These are phyloP conservation scores for Fusarium sp. DNA, from an alignment of 2,329 filamentous ascomycete genomes.

Conservation along the genomic window DNA sequence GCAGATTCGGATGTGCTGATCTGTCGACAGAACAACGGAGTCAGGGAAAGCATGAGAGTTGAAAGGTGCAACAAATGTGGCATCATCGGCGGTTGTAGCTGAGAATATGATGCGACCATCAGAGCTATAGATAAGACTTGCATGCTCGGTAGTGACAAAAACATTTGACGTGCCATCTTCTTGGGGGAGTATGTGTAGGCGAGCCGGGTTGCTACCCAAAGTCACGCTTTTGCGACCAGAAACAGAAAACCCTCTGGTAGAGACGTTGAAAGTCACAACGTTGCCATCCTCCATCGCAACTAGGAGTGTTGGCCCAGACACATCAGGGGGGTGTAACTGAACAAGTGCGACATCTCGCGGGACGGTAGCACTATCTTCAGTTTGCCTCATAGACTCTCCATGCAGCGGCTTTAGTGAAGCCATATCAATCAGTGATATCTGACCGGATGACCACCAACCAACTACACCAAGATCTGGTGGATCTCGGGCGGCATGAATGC, in stretches of 20 bases:
- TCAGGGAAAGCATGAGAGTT: constrained; percentile 83
- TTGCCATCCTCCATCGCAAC: constrained; percentile 93
- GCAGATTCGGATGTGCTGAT: constrained; percentile 80
- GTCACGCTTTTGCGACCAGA: constrained; percentile 83
- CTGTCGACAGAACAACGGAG: constrained; percentile 83
- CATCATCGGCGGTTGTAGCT: constrained; percentile 89
- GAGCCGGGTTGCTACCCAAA: constrained; percentile 85
- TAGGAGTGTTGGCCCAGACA: constrained; percentile 78
- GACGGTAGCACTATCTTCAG: constrained; percentile 77
- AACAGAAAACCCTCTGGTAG: constrained; percentile 69
- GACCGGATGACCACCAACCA: constrained; percentile 88
- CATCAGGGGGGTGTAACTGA: constrained; percentile 73
- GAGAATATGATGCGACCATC: constrained; percentile 92
- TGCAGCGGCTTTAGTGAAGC: constrained; percentile 72
- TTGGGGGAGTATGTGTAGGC: constrained; percentile 80
- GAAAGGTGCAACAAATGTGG: constrained; percentile 83
- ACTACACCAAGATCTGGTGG: constrained; percentile 77
- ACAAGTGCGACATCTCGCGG: constrained; percentile 85
- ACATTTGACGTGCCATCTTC: constrained; percentile 77
- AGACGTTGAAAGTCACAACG: constrained; percentile 84
- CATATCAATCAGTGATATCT: constrained; percentile 78
- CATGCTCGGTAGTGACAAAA: constrained; percentile 93
- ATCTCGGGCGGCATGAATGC: constrained; percentile 77
- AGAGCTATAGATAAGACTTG: constrained; percentile 89
- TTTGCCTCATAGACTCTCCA: constrained; percentile 69